These are phyloP conservation scores for Astragalus membranaceus DNA, from an alignment of 306 rosid species.

Conservation along the genomic window DNA sequence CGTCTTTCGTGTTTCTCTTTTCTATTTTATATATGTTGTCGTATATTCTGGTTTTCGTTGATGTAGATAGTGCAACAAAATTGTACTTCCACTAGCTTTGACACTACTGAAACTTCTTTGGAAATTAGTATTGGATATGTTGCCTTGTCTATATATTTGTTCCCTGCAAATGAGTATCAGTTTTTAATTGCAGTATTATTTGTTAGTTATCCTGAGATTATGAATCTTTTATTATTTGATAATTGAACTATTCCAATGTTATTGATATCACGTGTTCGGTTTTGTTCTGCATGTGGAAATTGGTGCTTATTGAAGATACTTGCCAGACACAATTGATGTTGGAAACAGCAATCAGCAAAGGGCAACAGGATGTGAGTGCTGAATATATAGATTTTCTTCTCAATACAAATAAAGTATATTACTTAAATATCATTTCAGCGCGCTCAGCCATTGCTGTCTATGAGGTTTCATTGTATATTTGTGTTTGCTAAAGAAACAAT, in stretches of 20 bases:
- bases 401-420: constrained; percentile 36
- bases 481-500: constrained; percentile 43
- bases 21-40: background rate
- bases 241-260: background rate
- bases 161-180: background rate
- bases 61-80: background rate
- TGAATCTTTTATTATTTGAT: background rate
- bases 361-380: constrained; percentile 91
- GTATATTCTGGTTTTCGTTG: background rate
- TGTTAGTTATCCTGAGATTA: background rate
- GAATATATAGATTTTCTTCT: constrained; percentile 38
- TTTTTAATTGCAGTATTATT: background rate
- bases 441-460: constrained; percentile 26
- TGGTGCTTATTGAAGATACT: constrained; percentile 50
- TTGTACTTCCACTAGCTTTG: background rate
- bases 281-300: constrained; percentile 24
- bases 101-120: background rate
- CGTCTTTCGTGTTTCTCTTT: background rate
- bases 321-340: constrained; percentile 97
- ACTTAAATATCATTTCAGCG: constrained; percentile 22
- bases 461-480: constrained; percentile 45
- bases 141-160: background rate
- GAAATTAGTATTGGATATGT: background rate
- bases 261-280: constrained; percentile 11
- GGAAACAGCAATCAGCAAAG: constrained; percentile 73